phyloP scores from a whole-genome alignment of 116 monocot genomes.

The Posidonia oceanica region DNA sequence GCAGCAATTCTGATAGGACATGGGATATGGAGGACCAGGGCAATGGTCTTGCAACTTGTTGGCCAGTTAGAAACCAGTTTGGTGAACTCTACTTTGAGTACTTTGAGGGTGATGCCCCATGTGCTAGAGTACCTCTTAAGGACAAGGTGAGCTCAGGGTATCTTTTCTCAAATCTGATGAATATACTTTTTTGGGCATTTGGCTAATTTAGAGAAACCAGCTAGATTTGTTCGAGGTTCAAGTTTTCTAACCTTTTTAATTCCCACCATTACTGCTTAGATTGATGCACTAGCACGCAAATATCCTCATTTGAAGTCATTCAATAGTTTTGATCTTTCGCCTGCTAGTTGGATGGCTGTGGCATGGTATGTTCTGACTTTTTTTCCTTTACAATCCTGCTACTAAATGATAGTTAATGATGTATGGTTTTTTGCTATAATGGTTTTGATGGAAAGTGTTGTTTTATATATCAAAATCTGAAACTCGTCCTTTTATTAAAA shows the following conservation, averaged over 20 bases:
- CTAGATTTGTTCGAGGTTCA: not conserved
- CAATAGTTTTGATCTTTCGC: constrained; percentile 55
- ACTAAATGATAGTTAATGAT: too few relatives aligned
- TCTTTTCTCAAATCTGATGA: not conserved
- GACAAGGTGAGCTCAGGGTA: constrained; percentile 28
- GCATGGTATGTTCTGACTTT: constrained; percentile 38
- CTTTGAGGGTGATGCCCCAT: constrained; percentile 39
- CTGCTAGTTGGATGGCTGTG: constrained; percentile 79
- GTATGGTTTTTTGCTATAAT: too few relatives aligned
- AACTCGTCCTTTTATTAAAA: too few relatives aligned
- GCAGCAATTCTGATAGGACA: constrained; percentile 12
- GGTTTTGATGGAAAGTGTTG: too few relatives aligned
- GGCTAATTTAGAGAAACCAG: not conserved
- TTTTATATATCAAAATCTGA: too few relatives aligned
- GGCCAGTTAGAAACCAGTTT: constrained; percentile 13
- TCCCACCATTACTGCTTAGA: constrained; percentile 8
- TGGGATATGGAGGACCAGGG: constrained; percentile 7
- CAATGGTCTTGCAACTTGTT: not conserved
- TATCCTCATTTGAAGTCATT: constrained; percentile 42
- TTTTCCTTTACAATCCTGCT: not conserved
- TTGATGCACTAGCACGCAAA: constrained; percentile 26
- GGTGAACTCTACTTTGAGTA: constrained; percentile 60
- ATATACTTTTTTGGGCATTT: not conserved
- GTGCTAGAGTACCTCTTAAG: constrained; percentile 38
- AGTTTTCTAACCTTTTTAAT: not conserved